Conservation (phyloP, 2,329 filamentous ascomycete genomes). For the Fusarium secorum region DNA sequence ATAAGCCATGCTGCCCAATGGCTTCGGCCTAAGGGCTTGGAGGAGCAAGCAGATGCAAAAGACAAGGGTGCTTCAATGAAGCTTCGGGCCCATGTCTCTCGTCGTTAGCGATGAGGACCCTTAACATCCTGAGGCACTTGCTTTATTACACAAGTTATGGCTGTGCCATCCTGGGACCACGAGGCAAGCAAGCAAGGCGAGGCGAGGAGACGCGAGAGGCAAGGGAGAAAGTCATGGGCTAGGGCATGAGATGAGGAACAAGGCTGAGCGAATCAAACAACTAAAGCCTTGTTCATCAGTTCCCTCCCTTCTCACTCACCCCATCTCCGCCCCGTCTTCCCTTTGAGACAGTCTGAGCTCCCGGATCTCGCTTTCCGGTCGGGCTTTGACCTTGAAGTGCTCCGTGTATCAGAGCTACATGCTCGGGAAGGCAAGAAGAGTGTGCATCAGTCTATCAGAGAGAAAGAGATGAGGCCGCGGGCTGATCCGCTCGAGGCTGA, state of each 20-base stretch:
- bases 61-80: conserved; percentile 20
- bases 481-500: conserved; percentile 34
- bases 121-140: conserved; percentile 15
- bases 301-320: conserved; percentile 26
- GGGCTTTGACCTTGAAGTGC: conserved; percentile 30
- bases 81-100: conserved; percentile 16
- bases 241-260: conserved; percentile 27
- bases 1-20: conserved; percentile 29
- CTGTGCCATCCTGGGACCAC: conserved; percentile 38
- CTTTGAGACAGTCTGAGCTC: conserved; percentile 30
- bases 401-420: conserved; percentile 22
- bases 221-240: conserved; percentile 18
- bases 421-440: conserved; percentile 8
- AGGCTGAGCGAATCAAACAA: conserved; percentile 40
- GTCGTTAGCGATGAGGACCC: conserved; percentile 26
- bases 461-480: conserved; percentile 14
- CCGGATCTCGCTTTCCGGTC: conserved; percentile 30
- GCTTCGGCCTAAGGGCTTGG: conserved; percentile 26
- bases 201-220: conserved; percentile 31
- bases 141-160: conserved; percentile 23
- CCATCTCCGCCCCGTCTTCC: conserved; percentile 21
- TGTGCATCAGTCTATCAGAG: not conserved
- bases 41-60: conserved; percentile 23
- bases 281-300: conserved; percentile 32
- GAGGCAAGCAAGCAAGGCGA: conserved; percentile 35